Evolutionary conservation across 169 alveolate species (phyloP), one percentile per base, ranked within the genome.

Genomic region (Perkinsus olseni): DNA sequence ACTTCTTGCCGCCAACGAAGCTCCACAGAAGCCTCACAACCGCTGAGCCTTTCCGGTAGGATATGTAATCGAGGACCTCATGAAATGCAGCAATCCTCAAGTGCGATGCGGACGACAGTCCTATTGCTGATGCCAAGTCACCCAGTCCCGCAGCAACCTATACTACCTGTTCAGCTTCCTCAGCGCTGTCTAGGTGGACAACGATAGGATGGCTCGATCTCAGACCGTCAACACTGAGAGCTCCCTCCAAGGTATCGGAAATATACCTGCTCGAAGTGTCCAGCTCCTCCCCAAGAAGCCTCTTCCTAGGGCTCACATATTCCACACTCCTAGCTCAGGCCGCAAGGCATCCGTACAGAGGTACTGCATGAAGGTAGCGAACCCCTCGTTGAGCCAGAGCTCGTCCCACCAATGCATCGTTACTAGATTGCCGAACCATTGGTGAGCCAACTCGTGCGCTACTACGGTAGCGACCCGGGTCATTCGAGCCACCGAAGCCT

Each of bases 381-480:
- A 98, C 62, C 98, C 96, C 93, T 98, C 99, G 96, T 98, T 97
- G 39, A 98, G 96, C 99, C 99, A 98, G 8, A 98, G 93, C 94
- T 98, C 98, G 92, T 97, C 96, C 99, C 99, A 98, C 99, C 99
- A 97, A 74, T 95, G 96, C 98, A 97, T 97, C 24, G 98, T 97
- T 8, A 98, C 99, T 93, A 96, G 93, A 93, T 97, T 95, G 4
- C 98, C 98, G 93, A 96, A 97, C 96, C 99, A 97, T 97, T 97
- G 97, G 93, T 97, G 99, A 17, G 99, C 94, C 92, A 97, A 94
- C 96, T 97, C 99, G 94, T 97, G 99, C 31, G 97, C 94, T 13
- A 97, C 93, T 28, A 97, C 96, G 0, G 94, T 50, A 51, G 95
- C 94, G 24, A 92, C 93, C 28, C 94, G 93, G n/a, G 91, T 91